Conservation (phyloP, 2,329 filamentous ascomycete species). For the Fusarium longipes region DNA sequence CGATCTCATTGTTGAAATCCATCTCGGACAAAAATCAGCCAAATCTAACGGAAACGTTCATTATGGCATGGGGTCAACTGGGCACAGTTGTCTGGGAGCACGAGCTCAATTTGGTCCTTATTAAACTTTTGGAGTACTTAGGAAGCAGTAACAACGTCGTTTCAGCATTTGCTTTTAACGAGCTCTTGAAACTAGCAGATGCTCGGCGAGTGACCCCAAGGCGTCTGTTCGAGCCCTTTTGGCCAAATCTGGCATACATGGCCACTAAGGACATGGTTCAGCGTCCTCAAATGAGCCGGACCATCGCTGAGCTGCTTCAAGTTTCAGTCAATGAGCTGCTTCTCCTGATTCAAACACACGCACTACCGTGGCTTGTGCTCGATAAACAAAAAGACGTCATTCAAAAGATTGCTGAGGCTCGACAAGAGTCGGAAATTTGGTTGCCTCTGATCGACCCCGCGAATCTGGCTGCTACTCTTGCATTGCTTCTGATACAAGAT, state of each 20-base stretch:
- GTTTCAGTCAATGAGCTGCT: conserved; percentile 81
- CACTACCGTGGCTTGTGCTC: conserved; percentile 87
- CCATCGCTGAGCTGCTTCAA: conserved; percentile 83
- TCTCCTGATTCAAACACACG: conserved; percentile 79
- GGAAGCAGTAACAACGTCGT: conserved; percentile 84
- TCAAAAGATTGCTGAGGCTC: conserved; percentile 81
- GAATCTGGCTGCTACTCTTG: conserved; percentile 69
- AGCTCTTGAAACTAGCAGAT: conserved; percentile 79
- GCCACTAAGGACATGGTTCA: conserved; percentile 84
- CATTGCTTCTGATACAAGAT: conserved; percentile 69
- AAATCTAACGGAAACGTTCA: conserved; percentile 82
- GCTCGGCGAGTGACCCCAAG: conserved; percentile 70
- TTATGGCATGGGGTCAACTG: conserved; percentile 87
- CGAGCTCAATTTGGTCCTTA: conserved; percentile 86
- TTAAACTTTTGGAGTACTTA: conserved; percentile 86
- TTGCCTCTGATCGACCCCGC: conserved; percentile 63
- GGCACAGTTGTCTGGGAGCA: conserved; percentile 81
- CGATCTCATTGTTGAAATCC: conserved; percentile 76
- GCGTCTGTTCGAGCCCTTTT: conserved; percentile 85
- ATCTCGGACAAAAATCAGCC: conserved; percentile 76
- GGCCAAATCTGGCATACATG: conserved; percentile 84
- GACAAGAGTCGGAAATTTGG: conserved; percentile 74
- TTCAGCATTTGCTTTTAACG: conserved; percentile 84
- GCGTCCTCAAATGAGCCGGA: conserved; percentile 83
- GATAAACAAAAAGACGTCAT: conserved; percentile 82